phyloP scores from a whole-genome alignment of 2,329 filamentous ascomycete species.

The Pseudogymnoascus sp. region DNA sequence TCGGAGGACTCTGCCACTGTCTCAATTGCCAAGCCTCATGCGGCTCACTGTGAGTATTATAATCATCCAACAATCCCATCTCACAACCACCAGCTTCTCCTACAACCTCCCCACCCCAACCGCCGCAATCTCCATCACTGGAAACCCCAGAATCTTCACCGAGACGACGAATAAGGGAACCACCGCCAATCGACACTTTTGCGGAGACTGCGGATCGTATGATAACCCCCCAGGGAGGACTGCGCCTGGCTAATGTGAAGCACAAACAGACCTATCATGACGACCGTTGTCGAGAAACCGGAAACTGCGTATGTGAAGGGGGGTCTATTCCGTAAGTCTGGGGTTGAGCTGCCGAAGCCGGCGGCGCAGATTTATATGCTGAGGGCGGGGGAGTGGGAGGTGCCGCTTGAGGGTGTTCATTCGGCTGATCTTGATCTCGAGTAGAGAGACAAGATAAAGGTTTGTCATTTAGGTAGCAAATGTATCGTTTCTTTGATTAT shows the following conservation, averaged over 20 bases:
- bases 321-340: conserved; percentile 13
- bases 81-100: conserved; percentile 7
- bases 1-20: conserved; percentile 13
- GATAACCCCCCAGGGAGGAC: no score
- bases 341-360: conserved; percentile 12
- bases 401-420: neutral
- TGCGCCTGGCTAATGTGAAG: neutral
- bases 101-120: conserved; percentile 10
- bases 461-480: neutral
- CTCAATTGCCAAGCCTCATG: conserved; percentile 12
- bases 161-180: conserved; percentile 12
- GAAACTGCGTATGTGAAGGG: conserved; percentile 13
- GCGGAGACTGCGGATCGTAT: conserved; percentile 15
- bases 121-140: conserved; percentile 12
- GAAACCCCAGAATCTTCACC: conserved; percentile 12
- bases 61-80: neutral
- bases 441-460: neutral
- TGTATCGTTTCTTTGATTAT: neutral
- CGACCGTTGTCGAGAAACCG: conserved; percentile 7
- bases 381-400: conserved; percentile 13
- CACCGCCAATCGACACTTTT: conserved; percentile 12
- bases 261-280: conserved; percentile 12
- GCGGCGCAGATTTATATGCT: conserved; percentile 13
- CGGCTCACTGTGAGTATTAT: neutral
- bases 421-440: neutral